Percentiles rank a stretch among this genome's conserved stretches.
phyloP scores from a whole-genome alignment of 257 asterid genomes.

The Solanum ossicruentum region DNA sequence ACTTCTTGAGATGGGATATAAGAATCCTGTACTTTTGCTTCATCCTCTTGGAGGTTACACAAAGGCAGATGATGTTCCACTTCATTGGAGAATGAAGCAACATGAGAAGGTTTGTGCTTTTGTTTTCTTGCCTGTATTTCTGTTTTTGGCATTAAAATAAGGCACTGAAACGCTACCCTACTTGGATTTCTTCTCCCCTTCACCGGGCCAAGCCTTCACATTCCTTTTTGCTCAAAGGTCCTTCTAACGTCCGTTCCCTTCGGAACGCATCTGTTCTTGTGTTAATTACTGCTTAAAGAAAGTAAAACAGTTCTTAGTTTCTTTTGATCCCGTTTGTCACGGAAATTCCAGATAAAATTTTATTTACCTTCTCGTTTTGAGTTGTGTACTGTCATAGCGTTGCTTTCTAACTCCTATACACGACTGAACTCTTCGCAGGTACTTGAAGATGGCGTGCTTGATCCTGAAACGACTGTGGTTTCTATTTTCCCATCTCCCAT shows the following conservation, averaged over 20 bases:
- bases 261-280: background rate
- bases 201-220: background rate
- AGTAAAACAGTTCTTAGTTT: background rate
- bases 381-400: background rate
- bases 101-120: conserved; percentile 65
- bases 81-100: conserved; percentile 85
- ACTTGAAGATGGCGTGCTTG: conserved; percentile 84
- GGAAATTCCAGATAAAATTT: background rate
- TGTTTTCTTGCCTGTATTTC: background rate
- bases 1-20: conserved; percentile 82
- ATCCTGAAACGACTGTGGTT: conserved; percentile 89
- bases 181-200: background rate
- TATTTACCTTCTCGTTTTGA: background rate
- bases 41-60: conserved; percentile 88
- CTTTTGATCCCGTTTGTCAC: background rate
- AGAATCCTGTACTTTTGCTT: conserved; percentile 75
- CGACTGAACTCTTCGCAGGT: conserved; percentile 24
- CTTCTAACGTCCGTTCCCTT: background rate
- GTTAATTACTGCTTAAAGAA: background rate
- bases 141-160: background rate
- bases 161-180: background rate
- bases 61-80: conserved; percentile 90
- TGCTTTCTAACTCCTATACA: background rate
- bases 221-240: background rate
- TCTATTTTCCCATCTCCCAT: conserved; percentile 95